Conservation (phyloP, 2,329 filamentous ascomycete species). For the Cladophialophora yegresii region DNA sequence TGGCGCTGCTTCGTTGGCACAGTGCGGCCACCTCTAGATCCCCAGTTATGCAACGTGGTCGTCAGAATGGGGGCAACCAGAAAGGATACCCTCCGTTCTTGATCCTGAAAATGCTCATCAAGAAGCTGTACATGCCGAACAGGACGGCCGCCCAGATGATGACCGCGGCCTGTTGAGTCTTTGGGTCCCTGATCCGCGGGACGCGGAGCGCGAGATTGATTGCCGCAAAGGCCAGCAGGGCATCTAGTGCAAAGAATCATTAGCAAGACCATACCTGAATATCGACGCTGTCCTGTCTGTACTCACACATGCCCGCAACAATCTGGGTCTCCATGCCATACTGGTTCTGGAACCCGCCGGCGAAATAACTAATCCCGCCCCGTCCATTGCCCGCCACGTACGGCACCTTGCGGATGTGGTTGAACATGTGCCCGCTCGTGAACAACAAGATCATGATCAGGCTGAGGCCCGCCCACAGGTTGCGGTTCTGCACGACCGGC, state of each 20-base stretch:
- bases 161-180: conserved; percentile 77
- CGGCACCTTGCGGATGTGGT: conserved; percentile 93
- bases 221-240: conserved; percentile 80
- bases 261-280: neutral
- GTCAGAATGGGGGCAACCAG: conserved; percentile 81
- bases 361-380: conserved; percentile 87
- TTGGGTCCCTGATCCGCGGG: conserved; percentile 77
- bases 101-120: conserved; percentile 87
- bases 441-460: conserved; percentile 88
- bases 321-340: conserved; percentile 95
- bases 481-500: conserved; percentile 83
- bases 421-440: conserved; percentile 98
- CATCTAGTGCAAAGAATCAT: conserved; percentile 57
- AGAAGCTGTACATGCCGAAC: conserved; percentile 85
- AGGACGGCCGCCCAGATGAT: conserved; percentile 76
- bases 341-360: conserved; percentile 88
- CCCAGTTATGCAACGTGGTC: neutral
- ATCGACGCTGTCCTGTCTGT: neutral
- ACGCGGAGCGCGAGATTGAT: conserved; percentile 92
- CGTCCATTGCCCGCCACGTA: conserved; percentile 84
- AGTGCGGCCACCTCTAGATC: neutral
- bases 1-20: neutral
- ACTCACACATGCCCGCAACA: conserved; percentile 87
- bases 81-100: conserved; percentile 98
- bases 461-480: conserved; percentile 88